A percentile compares a stretch with the other conserved stretches of the same genome.
Evolutionary conservation across 768 basidiomycete genomes (phyloP).

Genomic region (Phlebiopsis flavidoalba): DNA sequence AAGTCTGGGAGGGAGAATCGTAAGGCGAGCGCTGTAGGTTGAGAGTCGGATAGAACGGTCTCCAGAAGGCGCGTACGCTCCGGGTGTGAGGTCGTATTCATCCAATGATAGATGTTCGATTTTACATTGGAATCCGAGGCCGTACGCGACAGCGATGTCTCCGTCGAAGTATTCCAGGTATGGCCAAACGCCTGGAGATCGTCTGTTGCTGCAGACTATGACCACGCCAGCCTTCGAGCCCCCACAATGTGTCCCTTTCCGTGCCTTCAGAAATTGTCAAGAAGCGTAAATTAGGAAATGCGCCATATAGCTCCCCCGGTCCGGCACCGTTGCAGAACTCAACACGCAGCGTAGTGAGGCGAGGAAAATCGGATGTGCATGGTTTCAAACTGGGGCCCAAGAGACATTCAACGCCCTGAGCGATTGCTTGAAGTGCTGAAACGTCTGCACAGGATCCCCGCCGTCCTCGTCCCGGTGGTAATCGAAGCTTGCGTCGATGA

Average conservation of each 20-base stretch:
- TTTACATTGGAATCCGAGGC: background rate
- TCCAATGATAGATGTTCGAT: background rate
- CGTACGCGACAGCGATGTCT: background rate
- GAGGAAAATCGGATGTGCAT: background rate
- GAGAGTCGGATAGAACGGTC: background rate
- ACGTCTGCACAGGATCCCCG: background rate
- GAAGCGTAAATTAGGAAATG: background rate
- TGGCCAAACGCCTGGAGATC: background rate
- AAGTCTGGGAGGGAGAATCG: background rate
- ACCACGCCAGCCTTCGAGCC: background rate
- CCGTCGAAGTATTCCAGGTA: background rate
- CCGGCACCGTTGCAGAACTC: background rate
- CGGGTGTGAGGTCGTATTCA: no score
- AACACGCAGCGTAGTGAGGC: background rate
- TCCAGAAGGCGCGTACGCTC: background rate
- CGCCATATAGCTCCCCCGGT: background rate
- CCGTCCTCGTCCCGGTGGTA: no score
- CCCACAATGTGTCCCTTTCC: background rate
- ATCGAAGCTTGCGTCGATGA: no score
- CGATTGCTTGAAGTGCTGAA: background rate
- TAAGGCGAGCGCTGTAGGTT: background rate
- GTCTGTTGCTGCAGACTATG: background rate
- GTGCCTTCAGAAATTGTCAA: no score
- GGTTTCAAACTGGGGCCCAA: background rate
- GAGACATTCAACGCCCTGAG: background rate